Evolutionary conservation across 371 early-diverging fungal genomes (phyloP).

Genomic region (Dentiscutata heterogama): DNA sequence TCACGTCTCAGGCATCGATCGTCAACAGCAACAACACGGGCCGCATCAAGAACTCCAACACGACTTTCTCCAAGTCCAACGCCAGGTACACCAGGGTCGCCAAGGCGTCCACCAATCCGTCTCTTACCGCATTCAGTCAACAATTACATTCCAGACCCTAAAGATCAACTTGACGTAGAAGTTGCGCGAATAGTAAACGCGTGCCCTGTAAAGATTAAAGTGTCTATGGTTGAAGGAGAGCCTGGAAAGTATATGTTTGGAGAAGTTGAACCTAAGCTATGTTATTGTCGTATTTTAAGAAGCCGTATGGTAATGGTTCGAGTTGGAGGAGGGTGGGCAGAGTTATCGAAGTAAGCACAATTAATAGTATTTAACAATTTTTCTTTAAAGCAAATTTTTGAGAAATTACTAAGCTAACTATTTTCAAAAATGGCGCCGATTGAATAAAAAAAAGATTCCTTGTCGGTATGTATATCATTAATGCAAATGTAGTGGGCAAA

Average conservation of each 20-base stretch:
- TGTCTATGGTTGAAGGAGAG: conserved; percentile 57
- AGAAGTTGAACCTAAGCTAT: conserved; percentile 74
- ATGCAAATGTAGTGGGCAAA: conserved; percentile 9
- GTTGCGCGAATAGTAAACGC: conserved; percentile 78
- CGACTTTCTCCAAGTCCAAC: conserved; percentile 39
- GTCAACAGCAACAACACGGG: conserved; percentile 7
- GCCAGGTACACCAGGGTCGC: conserved; percentile 43
- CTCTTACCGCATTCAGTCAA: conserved; percentile 54
- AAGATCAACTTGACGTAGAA: conserved; percentile 75
- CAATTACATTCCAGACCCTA: conserved; percentile 69
- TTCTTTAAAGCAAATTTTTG: not conserved
- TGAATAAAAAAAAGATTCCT: conserved; percentile 42
- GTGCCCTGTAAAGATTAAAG: conserved; percentile 50
- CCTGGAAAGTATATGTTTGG: conserved; percentile 80
- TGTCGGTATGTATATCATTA: conserved; percentile 43
- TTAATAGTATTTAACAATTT: not conserved
- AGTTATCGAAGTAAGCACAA: conserved; percentile 65
- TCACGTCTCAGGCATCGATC: conserved; percentile 45
- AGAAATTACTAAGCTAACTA: not conserved
- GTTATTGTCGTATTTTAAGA: conserved; percentile 75
- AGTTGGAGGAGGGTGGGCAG: conserved; percentile 83
- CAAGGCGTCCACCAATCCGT: conserved; percentile 48
- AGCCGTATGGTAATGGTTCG: conserved; percentile 82
- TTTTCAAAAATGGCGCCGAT: conserved; percentile 17
- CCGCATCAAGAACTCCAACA: conserved; percentile 1